Conservation (phyloP, 441 rosid genomes). For the Croton laevigatus region DNA sequence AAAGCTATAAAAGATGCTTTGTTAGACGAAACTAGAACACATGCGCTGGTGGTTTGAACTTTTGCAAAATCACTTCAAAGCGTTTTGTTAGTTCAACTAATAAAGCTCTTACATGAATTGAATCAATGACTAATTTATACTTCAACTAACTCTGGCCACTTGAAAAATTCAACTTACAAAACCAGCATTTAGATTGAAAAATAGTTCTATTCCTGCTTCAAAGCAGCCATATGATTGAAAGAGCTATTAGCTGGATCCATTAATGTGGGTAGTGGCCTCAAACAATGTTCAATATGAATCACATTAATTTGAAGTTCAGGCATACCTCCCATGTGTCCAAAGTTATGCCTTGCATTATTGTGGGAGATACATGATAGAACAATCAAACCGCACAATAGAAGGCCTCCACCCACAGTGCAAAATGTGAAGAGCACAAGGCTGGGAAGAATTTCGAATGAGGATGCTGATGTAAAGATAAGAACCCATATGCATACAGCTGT, state of each 20-base stretch:
- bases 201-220: not conserved
- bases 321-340: constrained; percentile 74
- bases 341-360: constrained; percentile 67
- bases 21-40: not conserved
- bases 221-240: not conserved
- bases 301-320: not conserved
- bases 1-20: not conserved
- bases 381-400: constrained; percentile 56
- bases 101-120: not conserved
- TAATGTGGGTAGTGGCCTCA: not conserved
- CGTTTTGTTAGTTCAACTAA: not conserved
- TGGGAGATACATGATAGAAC: constrained; percentile 61
- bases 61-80: not conserved
- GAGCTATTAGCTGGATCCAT: not conserved
- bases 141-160: not conserved
- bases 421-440: constrained; percentile 50
- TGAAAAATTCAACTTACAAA: not conserved
- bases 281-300: constrained; percentile 12
- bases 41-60: not conserved
- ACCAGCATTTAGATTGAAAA: not conserved
- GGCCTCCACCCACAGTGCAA: constrained; percentile 54
- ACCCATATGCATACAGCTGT: constrained; percentile 50
- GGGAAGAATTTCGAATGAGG: constrained; percentile 52
- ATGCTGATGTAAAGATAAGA: constrained; percentile 53
- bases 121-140: not conserved